Percentiles rank a stretch among this genome's conserved stretches.
These are phyloP conservation scores for Geotrichum histeridarum DNA, from an alignment of 1,139 yeast species.

Conservation along the genomic window DNA sequence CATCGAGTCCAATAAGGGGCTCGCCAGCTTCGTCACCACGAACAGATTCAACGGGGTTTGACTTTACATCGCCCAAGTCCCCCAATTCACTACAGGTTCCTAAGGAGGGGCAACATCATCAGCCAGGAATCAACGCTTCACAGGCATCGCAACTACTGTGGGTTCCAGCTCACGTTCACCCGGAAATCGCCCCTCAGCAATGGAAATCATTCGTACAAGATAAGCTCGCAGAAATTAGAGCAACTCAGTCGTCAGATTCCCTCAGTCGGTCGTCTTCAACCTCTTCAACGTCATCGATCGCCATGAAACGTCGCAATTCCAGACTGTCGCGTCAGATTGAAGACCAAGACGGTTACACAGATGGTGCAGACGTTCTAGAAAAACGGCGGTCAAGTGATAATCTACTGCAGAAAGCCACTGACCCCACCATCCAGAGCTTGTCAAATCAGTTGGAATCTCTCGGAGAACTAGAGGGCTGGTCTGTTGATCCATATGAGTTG, in stretches of 20 bases:
- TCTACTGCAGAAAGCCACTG: slow-evolving; percentile 23
- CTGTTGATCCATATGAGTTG: slow-evolving; percentile 34
- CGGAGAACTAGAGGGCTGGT: slow-evolving; percentile 35
- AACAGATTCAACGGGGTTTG: slow-evolving; percentile 7
- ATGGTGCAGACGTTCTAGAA: slow-evolving; percentile 40
- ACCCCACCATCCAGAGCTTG: slow-evolving; percentile 28
- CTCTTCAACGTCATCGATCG: slow-evolving; percentile 6
- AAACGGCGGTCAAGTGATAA: slow-evolving; percentile 26
- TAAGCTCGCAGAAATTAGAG: slow-evolving; percentile 67
- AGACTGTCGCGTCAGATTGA: slow-evolving; percentile 39
- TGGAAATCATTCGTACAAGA: slow-evolving; percentile 77
- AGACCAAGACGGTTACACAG: slow-evolving; percentile 37
- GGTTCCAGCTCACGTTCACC: slow-evolving; percentile 95
- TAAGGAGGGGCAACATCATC: not conserved
- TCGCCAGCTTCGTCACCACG: slow-evolving; percentile 13
- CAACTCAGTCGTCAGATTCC: slow-evolving; percentile 35
- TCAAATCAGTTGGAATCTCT: slow-evolving; percentile 32
- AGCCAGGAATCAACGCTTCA: slow-evolving; percentile 24
- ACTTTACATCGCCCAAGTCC: slow-evolving; percentile 1
- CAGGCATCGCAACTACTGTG: slow-evolving; percentile 48
- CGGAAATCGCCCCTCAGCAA: slow-evolving; percentile 88
- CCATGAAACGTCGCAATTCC: slow-evolving; percentile 33
- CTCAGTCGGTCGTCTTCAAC: slow-evolving; percentile 3
- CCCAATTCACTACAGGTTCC: slow-evolving; percentile 1
- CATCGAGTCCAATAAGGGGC: not conserved